Percentiles rank a stretch among this genome's conserved stretches.
These are phyloP conservation scores for Strobilomyces dryophilus DNA, from an alignment of 768 basidiomycete species.

Conservation along the genomic window DNA sequence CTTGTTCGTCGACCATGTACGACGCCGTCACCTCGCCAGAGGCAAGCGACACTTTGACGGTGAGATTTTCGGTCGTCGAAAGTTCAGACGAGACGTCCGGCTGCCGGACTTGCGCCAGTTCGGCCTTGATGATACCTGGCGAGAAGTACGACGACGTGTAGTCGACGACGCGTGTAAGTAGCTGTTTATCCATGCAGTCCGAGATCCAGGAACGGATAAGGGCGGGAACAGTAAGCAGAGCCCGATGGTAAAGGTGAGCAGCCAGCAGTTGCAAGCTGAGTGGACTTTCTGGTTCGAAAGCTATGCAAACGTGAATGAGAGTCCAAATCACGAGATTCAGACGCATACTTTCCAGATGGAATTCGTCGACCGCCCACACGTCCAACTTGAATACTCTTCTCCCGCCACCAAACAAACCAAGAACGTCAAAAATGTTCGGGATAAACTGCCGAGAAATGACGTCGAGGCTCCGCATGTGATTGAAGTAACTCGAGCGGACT, in stretches of 20 bases:
- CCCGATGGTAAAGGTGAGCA: constrained; percentile 86
- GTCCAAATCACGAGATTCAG: neutral
- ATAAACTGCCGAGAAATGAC: constrained; percentile 65
- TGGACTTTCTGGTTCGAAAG: constrained; percentile 50
- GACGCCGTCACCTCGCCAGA: constrained; percentile 80
- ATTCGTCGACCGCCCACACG: constrained; percentile 82
- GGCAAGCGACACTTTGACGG: constrained; percentile 67
- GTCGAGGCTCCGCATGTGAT: constrained; percentile 70
- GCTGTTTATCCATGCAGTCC: constrained; percentile 85
- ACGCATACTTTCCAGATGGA: constrained; percentile 64
- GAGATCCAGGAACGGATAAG: constrained; percentile 83
- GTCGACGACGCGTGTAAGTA: constrained; percentile 67
- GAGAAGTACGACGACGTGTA: constrained; percentile 88
- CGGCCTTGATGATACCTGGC: constrained; percentile 78
- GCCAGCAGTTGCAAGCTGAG: constrained; percentile 63
- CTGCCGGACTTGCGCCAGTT: constrained; percentile 69
- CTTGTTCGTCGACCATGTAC: constrained; percentile 90
- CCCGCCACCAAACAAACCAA: constrained; percentile 64
- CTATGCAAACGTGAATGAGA: constrained; percentile 31
- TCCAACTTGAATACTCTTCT: constrained; percentile 76
- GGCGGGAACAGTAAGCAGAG: constrained; percentile 78
- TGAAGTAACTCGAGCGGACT: constrained; percentile 80
- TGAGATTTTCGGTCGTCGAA: constrained; percentile 66
- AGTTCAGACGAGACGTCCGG: constrained; percentile 52
- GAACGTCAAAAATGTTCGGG: constrained; percentile 61